Conservation (phyloP, 2,329 filamentous ascomycete genomes). For the Cladosporium sp. region DNA sequence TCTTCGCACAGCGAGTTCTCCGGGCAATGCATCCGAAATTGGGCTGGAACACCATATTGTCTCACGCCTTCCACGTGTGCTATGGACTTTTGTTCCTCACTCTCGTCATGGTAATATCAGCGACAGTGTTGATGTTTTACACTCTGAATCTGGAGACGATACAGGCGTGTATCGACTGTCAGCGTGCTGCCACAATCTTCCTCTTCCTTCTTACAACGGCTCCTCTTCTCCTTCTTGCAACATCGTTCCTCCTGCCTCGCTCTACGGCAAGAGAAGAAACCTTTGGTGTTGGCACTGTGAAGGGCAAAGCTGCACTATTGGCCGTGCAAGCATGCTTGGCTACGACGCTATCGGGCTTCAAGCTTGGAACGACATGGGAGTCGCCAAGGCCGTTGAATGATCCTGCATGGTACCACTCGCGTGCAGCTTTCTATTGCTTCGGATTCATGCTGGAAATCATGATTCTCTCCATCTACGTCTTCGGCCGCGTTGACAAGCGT, state of each 20-base stretch:
- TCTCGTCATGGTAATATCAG: constrained; percentile 35
- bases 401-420: constrained; percentile 37
- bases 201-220: constrained; percentile 30
- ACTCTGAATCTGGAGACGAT: constrained; percentile 29
- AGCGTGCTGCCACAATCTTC: constrained; percentile 30
- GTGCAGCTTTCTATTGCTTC: constrained; percentile 36
- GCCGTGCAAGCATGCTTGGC: constrained; percentile 26
- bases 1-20: constrained; percentile 35
- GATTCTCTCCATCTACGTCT: constrained; percentile 33
- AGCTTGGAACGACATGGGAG: constrained; percentile 33
- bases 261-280: constrained; percentile 10
- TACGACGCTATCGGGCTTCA: constrained; percentile 32
- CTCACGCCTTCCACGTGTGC: constrained; percentile 20
- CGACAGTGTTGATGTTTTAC: constrained; percentile 35
- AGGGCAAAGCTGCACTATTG: constrained; percentile 28
- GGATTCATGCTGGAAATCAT: constrained; percentile 36
- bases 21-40: constrained; percentile 33
- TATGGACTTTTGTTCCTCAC: constrained; percentile 25
- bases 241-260: constrained; percentile 25
- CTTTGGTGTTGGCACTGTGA: constrained; percentile 22
- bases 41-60: constrained; percentile 32
- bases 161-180: constrained; percentile 25
- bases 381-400: constrained; percentile 28
- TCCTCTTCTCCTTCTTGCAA: constrained; percentile 28
- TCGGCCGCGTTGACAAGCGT: constrained; percentile 31